Conservation (phyloP, 768 basidiomycete genomes). For the Pleurotus platypus region DNA sequence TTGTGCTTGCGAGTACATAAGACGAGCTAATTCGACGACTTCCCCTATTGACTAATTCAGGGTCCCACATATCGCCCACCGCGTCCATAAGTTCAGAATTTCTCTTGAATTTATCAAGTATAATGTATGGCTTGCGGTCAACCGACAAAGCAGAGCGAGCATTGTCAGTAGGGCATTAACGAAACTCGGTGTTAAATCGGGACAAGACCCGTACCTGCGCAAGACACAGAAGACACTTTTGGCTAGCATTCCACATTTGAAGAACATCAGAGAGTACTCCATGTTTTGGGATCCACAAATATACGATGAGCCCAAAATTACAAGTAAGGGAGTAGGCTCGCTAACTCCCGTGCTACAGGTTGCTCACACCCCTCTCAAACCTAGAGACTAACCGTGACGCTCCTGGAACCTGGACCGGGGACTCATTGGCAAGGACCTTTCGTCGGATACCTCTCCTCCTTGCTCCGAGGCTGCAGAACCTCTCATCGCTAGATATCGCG, state of each 20-base stretch:
- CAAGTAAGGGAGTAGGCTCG: background rate
- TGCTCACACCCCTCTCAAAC: background rate
- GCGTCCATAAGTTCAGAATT: conserved; percentile 1
- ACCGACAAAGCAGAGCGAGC: background rate
- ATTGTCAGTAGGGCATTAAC: background rate
- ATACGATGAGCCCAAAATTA: background rate
- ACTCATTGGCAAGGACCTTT: background rate
- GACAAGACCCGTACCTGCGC: background rate
- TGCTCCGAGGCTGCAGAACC: background rate
- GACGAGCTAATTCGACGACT: background rate
- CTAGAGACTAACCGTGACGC: background rate
- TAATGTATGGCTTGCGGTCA: background rate
- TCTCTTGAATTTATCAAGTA: background rate
- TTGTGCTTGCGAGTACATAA: too few species aligned
- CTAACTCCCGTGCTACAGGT: background rate
- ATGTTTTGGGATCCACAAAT: conserved; percentile 2
- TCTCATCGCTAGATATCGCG: background rate
- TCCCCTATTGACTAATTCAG: background rate
- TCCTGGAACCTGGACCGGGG: background rate
- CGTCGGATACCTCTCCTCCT: background rate
- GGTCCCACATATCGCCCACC: background rate
- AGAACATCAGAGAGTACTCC: background rate
- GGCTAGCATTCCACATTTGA: background rate
- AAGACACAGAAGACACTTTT: background rate
- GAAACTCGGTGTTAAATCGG: background rate